A percentile compares a stretch with the other conserved stretches of the same genome.
Conservation (phyloP, 192 early-diverging fungal genomes). For the Entomortierella parvispora region DNA sequence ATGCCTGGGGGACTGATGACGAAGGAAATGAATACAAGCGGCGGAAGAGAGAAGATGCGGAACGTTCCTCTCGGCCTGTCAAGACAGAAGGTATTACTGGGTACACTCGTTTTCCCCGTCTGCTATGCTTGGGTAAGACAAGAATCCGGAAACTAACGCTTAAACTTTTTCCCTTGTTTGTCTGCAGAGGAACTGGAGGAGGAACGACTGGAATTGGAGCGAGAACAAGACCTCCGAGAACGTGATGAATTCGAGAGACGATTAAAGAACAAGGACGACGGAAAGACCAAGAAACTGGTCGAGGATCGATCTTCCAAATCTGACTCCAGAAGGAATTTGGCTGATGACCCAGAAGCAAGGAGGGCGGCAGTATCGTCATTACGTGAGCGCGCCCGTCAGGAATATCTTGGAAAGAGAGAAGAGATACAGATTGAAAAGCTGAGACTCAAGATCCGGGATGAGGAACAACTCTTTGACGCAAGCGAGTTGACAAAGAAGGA, state of each 20-base stretch:
- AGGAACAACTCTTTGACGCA: constrained; percentile 82
- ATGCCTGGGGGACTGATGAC: constrained; percentile 65
- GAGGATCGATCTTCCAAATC: constrained; percentile 76
- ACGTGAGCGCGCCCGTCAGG: constrained; percentile 88
- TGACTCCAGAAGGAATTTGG: constrained; percentile 80
- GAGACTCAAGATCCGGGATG: constrained; percentile 84
- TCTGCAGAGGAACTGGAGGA: constrained; percentile 63
- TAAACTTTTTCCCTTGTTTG: no score
- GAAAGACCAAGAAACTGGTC: constrained; percentile 79
- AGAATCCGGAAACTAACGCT: no score
- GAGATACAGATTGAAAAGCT: constrained; percentile 81
- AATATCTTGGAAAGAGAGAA: constrained; percentile 91
- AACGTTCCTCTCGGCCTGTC: constrained; percentile 17
- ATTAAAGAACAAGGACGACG: constrained; percentile 83
- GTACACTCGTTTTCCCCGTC: background rate
- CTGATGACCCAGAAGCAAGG: constrained; percentile 81
- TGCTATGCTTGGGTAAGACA: no score
- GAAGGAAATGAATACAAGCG: constrained; percentile 65
- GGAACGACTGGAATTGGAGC: constrained; percentile 61
- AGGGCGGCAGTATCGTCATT: constrained; percentile 75
- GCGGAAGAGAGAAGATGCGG: constrained; percentile 42
- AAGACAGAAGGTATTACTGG: constrained; percentile 31
- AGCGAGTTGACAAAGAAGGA: constrained; percentile 84
- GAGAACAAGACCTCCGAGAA: constrained; percentile 80
- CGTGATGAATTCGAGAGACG: constrained; percentile 91